Percentiles rank a stretch among this genome's conserved stretches.
phyloP scores from a whole-genome alignment of 345 rosid genomes.

The Luvunga scandens region DNA sequence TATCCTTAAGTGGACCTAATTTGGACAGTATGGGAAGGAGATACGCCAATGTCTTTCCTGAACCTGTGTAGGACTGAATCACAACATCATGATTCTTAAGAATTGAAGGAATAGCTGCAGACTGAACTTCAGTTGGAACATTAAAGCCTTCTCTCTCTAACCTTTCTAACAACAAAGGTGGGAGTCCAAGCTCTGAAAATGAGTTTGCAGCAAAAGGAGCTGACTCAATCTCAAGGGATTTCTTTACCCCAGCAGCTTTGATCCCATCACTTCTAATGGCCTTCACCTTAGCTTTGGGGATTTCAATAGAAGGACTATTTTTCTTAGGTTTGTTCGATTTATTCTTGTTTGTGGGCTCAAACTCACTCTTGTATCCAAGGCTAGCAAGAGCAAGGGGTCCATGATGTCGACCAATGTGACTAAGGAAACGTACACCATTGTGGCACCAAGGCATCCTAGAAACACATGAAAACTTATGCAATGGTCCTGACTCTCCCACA shows the following conservation, averaged over 20 bases:
- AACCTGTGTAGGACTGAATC: constrained; percentile 91
- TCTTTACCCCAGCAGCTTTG: constrained; percentile 37
- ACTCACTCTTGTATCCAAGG: constrained; percentile 44
- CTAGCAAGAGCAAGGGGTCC: constrained; percentile 68
- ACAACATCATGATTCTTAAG: constrained; percentile 72
- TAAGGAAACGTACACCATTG: constrained; percentile 35
- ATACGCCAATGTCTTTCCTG: constrained; percentile 91
- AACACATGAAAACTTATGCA: constrained; percentile 39
- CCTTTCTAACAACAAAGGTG: constrained; percentile 57
- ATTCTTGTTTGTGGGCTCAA: constrained; percentile 22
- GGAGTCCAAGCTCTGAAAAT: constrained; percentile 89
- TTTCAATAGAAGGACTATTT: constrained; percentile 23
- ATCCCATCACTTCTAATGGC: constrained; percentile 23
- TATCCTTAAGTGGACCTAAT: constrained; percentile 63
- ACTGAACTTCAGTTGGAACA: constrained; percentile 86
- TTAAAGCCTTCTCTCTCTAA: constrained; percentile 66
- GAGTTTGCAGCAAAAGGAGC: constrained; percentile 74
- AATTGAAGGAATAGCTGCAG: constrained; percentile 76
- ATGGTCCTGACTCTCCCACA: constrained; percentile 49
- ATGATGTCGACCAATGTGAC: constrained; percentile 34
- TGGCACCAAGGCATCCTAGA: constrained; percentile 39
- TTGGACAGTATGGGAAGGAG: constrained; percentile 78
- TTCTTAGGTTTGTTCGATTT: constrained; percentile 29
- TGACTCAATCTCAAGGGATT: constrained; percentile 41
- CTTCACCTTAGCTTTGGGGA: constrained; percentile 39